Conservation (phyloP, 2,329 filamentous ascomycete genomes). For the Drechslerella coelobrocha region DNA sequence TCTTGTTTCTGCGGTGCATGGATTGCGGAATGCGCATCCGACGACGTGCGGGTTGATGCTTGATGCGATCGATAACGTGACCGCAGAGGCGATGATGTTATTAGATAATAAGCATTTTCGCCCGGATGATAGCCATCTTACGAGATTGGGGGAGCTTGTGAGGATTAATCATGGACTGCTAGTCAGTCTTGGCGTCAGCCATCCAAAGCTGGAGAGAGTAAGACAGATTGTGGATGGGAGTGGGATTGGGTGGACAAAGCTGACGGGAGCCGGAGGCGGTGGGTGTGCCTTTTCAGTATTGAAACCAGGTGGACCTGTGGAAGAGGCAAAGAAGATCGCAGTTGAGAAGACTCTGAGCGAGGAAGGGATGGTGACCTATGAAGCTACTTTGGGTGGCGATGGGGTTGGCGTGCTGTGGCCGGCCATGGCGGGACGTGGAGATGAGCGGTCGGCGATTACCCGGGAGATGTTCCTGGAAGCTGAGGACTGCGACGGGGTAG, state of each 20-base stretch:
- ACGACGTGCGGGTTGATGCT: slow-evolving; percentile 80
- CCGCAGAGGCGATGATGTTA: slow-evolving; percentile 65
- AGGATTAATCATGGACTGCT: slow-evolving; percentile 92
- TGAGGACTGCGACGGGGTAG: slow-evolving; percentile 82
- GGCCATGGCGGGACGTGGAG: slow-evolving; percentile 76
- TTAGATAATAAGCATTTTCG: slow-evolving; percentile 71
- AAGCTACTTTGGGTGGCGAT: slow-evolving; percentile 88
- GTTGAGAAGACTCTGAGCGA: slow-evolving; percentile 71
- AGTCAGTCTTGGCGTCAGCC: slow-evolving; percentile 89
- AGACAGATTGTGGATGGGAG: slow-evolving; percentile 88
- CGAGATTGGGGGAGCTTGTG: slow-evolving; percentile 83
- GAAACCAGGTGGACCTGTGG: slow-evolving; percentile 58
- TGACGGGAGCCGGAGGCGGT: slow-evolving; percentile 93
- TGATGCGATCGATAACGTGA: slow-evolving; percentile 80
- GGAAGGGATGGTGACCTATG: slow-evolving; percentile 82
- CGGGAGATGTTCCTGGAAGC: slow-evolving; percentile 86
- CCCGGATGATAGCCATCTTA: slow-evolving; percentile 63
- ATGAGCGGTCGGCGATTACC: slow-evolving; percentile 90
- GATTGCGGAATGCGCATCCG: slow-evolving; percentile 74
- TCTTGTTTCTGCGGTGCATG: slow-evolving; percentile 85
- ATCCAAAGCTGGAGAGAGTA: slow-evolving; percentile 89
- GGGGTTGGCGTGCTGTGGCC: slow-evolving; percentile 95
- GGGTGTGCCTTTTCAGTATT: slow-evolving; percentile 94
- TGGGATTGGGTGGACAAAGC: slow-evolving; percentile 93
- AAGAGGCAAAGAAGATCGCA: slow-evolving; percentile 63